phyloP scores from a whole-genome alignment of 2,329 filamentous ascomycete genomes.

The Fusarium sp. region DNA sequence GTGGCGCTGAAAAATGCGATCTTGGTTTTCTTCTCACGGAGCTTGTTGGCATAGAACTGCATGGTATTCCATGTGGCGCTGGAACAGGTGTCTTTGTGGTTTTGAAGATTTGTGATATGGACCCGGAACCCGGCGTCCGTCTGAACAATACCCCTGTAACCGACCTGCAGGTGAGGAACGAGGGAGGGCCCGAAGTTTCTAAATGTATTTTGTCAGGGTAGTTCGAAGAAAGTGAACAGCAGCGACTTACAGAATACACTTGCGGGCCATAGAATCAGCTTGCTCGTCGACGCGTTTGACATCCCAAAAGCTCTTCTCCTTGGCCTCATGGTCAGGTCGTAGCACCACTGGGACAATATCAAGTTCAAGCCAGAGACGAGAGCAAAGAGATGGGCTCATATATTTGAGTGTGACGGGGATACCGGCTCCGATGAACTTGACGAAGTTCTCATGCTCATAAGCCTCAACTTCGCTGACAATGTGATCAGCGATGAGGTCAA shows the following conservation, averaged over 20 bases:
- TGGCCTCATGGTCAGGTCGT: constrained; percentile 60
- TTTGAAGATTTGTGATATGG: constrained; percentile 66
- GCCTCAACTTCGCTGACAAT: constrained; percentile 67
- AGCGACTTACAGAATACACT: constrained; percentile 75
- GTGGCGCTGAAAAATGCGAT: constrained; percentile 85
- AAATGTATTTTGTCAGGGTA: neutral
- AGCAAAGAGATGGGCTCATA: constrained; percentile 74
- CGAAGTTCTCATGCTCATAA: constrained; percentile 75
- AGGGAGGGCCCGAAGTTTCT: constrained; percentile 80
- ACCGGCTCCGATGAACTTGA: constrained; percentile 83
- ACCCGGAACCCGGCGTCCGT: constrained; percentile 77
- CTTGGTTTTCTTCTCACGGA: constrained; percentile 74
- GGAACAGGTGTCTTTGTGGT: constrained; percentile 73
- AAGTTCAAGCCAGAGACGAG: constrained; percentile 80
- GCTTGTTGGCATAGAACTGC: constrained; percentile 71
- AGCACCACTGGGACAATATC: constrained; percentile 81
- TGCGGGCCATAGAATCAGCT: constrained; percentile 83
- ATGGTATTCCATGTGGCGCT: constrained; percentile 74
- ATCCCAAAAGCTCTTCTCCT: constrained; percentile 62
- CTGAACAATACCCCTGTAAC: constrained; percentile 76
- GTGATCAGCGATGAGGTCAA: constrained; percentile 69
- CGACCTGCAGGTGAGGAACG: constrained; percentile 76
- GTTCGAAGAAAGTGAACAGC: neutral
- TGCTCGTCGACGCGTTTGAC: constrained; percentile 79
- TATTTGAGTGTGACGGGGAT: constrained; percentile 71